A percentile compares a stretch with the other conserved stretches of the same genome.
These are phyloP conservation scores for Geotrichum ghanense DNA, from an alignment of 805 yeast species.

Conservation along the genomic window DNA sequence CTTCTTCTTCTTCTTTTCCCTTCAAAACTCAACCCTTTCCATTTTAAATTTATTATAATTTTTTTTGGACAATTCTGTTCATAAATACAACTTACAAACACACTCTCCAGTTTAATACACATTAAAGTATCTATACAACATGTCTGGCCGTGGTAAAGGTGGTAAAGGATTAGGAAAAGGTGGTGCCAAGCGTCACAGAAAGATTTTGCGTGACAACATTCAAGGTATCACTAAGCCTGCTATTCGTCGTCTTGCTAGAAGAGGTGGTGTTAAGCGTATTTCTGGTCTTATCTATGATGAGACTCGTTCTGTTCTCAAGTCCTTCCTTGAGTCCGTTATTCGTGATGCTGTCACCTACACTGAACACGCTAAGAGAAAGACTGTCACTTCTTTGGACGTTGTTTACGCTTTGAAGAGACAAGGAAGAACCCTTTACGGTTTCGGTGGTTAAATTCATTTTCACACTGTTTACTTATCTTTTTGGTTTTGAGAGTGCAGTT, in stretches of 20 bases:
- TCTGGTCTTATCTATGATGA: constrained; percentile 98
- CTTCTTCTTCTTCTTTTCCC: background rate
- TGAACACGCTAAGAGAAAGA: constrained; percentile 99
- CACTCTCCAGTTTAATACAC: too few relatives aligned
- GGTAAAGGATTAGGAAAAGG: constrained; percentile 99
- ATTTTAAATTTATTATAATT: background rate
- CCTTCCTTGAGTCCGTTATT: constrained; percentile 93
- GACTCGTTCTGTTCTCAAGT: constrained; percentile 92
- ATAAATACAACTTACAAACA: too few relatives aligned
- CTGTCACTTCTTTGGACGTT: constrained; percentile 96
- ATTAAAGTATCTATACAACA: background rate
- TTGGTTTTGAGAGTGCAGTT: too few relatives aligned
- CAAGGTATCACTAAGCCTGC: constrained; percentile 99
- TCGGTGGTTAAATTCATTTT: constrained; percentile 95
- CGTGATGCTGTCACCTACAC: constrained; percentile 99
- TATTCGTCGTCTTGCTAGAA: constrained; percentile 98
- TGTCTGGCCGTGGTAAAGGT: constrained; percentile 88
- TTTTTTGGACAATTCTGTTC: too few relatives aligned
- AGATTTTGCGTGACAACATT: constrained; percentile 97
- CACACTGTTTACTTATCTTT: too few relatives aligned
- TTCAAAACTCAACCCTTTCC: background rate
- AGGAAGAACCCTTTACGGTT: constrained; percentile 99
- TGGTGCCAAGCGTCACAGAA: constrained; percentile 99
- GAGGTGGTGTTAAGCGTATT: constrained; percentile 99
- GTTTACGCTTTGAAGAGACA: constrained; percentile 99